Base-by-base conservation (phyloP, 805 yeast genomes). In the Sugiyamaella smithiae region DNA sequence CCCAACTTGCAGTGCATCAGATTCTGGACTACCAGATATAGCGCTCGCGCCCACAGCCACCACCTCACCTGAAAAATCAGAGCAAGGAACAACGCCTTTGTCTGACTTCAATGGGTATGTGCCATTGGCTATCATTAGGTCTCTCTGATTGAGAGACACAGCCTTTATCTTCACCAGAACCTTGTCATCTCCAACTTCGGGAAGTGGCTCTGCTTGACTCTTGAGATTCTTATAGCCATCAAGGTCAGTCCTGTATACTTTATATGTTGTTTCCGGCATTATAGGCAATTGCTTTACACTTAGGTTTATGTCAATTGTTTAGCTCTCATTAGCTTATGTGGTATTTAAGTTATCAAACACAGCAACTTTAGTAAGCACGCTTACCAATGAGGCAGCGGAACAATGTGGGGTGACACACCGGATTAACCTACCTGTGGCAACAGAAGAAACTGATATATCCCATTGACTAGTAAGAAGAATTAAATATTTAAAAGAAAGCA, bases 31-130 rank as follows among this genome's bases (percentile, higher is more conserved):
- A 16, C 38, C 12, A 9, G 9, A 16, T 11, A 4, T 19, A 19
- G 38, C 40, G 9, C 23, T 22, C 3, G 4, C n/a, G 14, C 50
- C 50, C n/a, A 43, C 26, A 7, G 43, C 32, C 14, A 47, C 37
- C 5, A 47, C 46, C 17, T 42, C 46, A 5, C 50, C 50, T 9
- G 50, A 14, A 22, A 42, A 40, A 28, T 47, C 50, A 22, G 50
- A 46, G 25, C 50, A 41, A 6, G 50, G 50, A 22, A 47, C 46
- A 6, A 47, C 46, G 20, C 41, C 32, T 2, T 46, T 41, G 17
- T 31, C 35, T 9, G 19, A 11, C 16, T 17, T 8, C 22, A 42
- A 22, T 4, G 50, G 47, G 32, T 46, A 50, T 5, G 16, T 14
- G 36, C 25, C 40, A 19, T 22, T 40, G 20, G 43, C 43, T 23